phyloP scores from a whole-genome alignment of 2,329 filamentous ascomycete genomes.

The Calonectria pteridis region DNA sequence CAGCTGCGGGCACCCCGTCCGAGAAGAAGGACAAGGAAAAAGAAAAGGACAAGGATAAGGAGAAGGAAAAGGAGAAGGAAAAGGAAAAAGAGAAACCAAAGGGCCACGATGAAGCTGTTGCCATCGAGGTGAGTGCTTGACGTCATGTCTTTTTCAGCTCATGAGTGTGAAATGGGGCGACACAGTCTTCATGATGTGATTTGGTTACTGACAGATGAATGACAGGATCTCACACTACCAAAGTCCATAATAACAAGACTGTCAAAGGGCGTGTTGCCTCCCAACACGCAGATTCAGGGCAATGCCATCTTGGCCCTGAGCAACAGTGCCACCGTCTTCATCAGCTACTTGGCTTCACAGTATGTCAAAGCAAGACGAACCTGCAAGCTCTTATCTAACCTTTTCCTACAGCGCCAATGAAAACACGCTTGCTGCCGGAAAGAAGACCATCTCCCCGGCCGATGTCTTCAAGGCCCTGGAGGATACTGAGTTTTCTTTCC shows the following conservation, averaged over 20 bases:
- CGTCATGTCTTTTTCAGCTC: neutral
- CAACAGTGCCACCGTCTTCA: constrained; percentile 86
- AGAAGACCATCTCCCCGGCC: constrained; percentile 82
- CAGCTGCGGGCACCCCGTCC: constrained; percentile 34
- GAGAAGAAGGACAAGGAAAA: constrained; percentile 50
- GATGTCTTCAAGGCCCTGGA: constrained; percentile 84
- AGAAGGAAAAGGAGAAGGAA: constrained; percentile 47
- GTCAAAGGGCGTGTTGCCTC: constrained; percentile 82
- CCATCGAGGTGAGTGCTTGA: constrained; percentile 63
- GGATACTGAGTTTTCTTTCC: constrained; percentile 82
- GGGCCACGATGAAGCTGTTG: constrained; percentile 53
- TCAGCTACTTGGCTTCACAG: constrained; percentile 83
- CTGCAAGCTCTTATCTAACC: neutral
- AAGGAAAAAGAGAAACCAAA: constrained; percentile 48
- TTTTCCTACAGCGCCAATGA: constrained; percentile 74
- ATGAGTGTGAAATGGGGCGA: neutral
- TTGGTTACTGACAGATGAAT: neutral
- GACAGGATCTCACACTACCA: constrained; percentile 79
- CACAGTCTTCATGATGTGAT: neutral
- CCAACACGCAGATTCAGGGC: constrained; percentile 86
- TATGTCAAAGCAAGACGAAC: constrained; percentile 59
- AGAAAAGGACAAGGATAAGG: constrained; percentile 39
- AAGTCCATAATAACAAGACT: constrained; percentile 85
- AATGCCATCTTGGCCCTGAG: constrained; percentile 84
- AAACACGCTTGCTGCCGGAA: constrained; percentile 72